A percentile compares a stretch with the other conserved stretches of the same genome.
phyloP scores from a whole-genome alignment of 108 stramenopile genomes.

The Mediolabrus comicus region DNA sequence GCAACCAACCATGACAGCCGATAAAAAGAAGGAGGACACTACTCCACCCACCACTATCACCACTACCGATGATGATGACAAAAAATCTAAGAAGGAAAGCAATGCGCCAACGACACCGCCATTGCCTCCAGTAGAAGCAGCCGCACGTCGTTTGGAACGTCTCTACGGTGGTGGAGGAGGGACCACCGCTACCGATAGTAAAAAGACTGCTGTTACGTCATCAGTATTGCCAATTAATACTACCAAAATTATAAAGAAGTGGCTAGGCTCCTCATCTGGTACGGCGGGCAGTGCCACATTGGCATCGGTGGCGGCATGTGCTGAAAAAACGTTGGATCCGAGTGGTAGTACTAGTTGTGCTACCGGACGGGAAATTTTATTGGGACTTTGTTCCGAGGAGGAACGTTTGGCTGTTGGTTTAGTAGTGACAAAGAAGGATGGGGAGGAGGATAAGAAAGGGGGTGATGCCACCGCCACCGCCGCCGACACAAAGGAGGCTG shows the following conservation, averaged over 20 bases:
- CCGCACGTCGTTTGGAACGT: slow-evolving; percentile 76
- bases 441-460: slow-evolving; percentile 12
- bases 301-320: slow-evolving; percentile 51
- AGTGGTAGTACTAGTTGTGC: slow-evolving; percentile 20
- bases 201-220: slow-evolving; percentile 14
- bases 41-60: slow-evolving; percentile 5
- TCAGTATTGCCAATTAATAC: slow-evolving; percentile 34
- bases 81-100: background rate
- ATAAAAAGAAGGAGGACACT: background rate
- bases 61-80: background rate
- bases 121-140: slow-evolving; percentile 63
- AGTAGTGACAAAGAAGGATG: slow-evolving; percentile 30
- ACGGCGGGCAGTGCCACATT: slow-evolving; percentile 57
- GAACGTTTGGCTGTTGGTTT: slow-evolving; percentile 2
- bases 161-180: slow-evolving; percentile 60
- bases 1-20: slow-evolving; percentile 9
- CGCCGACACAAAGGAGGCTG: slow-evolving; percentile 8
- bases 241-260: slow-evolving; percentile 77
- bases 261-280: slow-evolving; percentile 79
- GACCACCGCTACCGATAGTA: slow-evolving; percentile 15
- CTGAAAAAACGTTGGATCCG: slow-evolving; percentile 58
- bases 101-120: background rate
- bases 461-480: background rate
- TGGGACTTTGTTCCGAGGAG: background rate
- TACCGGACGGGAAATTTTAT: slow-evolving; percentile 47